A percentile compares a stretch with the other conserved stretches of the same genome.
phyloP scores from a whole-genome alignment of 2,329 filamentous ascomycete species.

The Acrodontium crateriforme region DNA sequence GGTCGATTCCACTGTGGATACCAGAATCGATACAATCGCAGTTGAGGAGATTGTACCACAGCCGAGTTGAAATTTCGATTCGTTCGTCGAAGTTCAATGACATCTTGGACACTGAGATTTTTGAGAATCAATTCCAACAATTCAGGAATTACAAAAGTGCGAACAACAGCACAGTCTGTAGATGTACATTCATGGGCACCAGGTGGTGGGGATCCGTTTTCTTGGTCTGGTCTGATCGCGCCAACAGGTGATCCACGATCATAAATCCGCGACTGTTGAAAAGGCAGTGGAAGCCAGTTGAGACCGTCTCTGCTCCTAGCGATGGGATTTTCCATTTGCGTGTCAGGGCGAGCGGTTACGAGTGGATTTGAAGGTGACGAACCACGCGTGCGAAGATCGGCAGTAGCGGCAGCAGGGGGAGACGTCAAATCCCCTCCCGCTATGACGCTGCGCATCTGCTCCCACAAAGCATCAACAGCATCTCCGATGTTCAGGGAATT shows the following conservation, averaged over 20 bases:
- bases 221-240: no score
- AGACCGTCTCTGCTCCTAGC: constrained; percentile 4
- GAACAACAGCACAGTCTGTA: constrained; percentile 9
- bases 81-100: constrained; percentile 9
- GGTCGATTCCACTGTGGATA: constrained; percentile 10
- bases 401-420: no score
- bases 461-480: no score
- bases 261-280: constrained; percentile 2
- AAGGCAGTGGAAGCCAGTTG: constrained; percentile 5
- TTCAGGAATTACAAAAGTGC: constrained; percentile 13
- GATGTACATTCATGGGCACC: constrained; percentile 2
- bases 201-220: no score
- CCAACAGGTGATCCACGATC: no score
- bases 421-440: no score
- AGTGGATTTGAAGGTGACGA: no score
- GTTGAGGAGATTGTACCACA: constrained; percentile 9
- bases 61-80: constrained; percentile 9
- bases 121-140: constrained; percentile 12
- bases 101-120: constrained; percentile 8
- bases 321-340: neutral
- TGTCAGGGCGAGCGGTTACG: no score
- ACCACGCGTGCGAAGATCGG: no score
- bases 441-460: no score
- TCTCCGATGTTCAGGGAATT: no score
- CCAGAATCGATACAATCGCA: constrained; percentile 14